phyloP scores from a whole-genome alignment of 2,329 filamentous ascomycete species.

The Hymenoscyphus scutula region DNA sequence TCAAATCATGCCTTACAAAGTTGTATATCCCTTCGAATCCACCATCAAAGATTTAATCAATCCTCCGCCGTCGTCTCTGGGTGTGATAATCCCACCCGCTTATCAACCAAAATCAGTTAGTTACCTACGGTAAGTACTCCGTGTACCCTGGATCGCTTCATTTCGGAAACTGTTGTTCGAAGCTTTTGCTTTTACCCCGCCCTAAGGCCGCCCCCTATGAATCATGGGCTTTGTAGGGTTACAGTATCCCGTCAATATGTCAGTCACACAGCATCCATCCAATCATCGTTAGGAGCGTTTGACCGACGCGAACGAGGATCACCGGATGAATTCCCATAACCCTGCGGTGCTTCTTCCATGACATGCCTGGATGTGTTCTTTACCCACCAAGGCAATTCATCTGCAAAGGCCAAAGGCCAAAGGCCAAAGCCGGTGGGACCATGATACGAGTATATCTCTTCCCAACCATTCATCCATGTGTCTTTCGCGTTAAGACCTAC shows the following conservation, averaged over 20 bases:
- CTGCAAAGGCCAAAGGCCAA: background rate
- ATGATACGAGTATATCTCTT: conserved; percentile 3
- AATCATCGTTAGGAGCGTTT: background rate
- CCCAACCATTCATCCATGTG: background rate
- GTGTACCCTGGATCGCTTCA: background rate
- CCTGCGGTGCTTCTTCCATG: background rate
- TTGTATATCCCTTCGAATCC: conserved; percentile 41
- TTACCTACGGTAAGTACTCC: background rate
- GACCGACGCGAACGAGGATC: background rate
- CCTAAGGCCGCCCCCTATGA: background rate
- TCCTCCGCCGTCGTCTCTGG: background rate
- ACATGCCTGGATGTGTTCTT: background rate
- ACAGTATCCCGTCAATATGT: background rate
- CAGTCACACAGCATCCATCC: background rate
- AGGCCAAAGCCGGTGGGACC: background rate
- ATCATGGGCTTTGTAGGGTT: background rate
- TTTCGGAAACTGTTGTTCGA: background rate
- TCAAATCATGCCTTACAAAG: conserved; percentile 59
- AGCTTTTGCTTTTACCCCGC: background rate
- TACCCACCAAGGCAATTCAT: background rate
- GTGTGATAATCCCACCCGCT: background rate
- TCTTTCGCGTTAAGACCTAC: background rate
- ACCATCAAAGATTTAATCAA: conserved; percentile 31
- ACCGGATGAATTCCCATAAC: background rate
- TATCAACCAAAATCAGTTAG: background rate